phyloP scores from a whole-genome alignment of 306 rosid species.

The Rosa rugosa region DNA sequence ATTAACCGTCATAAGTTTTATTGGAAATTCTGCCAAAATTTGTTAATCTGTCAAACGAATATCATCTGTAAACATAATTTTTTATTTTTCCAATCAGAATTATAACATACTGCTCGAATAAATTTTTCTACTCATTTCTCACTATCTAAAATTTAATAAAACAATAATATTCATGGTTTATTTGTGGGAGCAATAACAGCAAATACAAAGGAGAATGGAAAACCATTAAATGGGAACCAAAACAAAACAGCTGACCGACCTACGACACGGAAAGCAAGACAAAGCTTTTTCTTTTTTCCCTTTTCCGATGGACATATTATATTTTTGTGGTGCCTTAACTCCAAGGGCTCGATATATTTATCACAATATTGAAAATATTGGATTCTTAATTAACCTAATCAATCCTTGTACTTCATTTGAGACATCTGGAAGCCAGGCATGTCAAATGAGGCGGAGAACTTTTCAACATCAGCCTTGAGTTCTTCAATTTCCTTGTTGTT shows the following conservation, averaged over 20 bases:
- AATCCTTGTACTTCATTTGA: conserved; percentile 89
- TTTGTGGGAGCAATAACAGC: conserved; percentile 13
- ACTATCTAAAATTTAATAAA: conserved; percentile 1
- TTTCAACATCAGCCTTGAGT: conserved; percentile 86
- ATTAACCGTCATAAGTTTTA: neutral
- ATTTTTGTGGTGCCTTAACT: neutral
- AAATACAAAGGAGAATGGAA: conserved; percentile 11
- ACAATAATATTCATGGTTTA: conserved; percentile 17
- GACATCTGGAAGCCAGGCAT: conserved; percentile 84
- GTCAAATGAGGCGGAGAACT: conserved; percentile 69
- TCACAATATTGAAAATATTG: neutral
- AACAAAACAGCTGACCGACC: conserved; percentile 17
- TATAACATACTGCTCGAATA: neutral
- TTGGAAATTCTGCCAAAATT: neutral
- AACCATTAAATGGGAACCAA: neutral
- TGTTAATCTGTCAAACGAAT: neutral
- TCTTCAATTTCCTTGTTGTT: conserved; percentile 77
- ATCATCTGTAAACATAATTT: too few relatives aligned
- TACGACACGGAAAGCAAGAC: conserved; percentile 2
- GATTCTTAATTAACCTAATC: conserved; percentile 42
- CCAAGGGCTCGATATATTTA: neutral
- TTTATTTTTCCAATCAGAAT: too few relatives aligned
- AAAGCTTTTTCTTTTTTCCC: neutral
- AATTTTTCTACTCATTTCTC: neutral
- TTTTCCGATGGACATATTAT: neutral